Evolutionary conservation across 257 asterid species (phyloP), one percentile per base, ranked within the genome.

Genomic region (Solanum rostratum): DNA sequence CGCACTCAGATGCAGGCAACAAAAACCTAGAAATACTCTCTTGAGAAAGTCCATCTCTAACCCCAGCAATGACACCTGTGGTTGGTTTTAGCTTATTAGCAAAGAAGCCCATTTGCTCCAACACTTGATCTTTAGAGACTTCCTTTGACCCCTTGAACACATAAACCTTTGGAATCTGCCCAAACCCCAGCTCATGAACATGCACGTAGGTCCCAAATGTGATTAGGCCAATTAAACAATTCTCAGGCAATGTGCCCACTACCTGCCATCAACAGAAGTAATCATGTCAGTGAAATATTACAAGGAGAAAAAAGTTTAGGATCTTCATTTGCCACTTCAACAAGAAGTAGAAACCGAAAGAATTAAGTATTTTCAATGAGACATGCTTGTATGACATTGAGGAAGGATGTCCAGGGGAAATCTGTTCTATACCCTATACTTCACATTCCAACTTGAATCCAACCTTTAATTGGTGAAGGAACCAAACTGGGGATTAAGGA

Each of bases 31-130:
- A 83, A 89, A 97, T 91, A 88, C 98, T 97, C 89, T 97, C 98
- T 82, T 88, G 97, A 14, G 99, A 92, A 82, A 97, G 90, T 81
- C 98, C 98, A 80, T 97, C 99, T 85, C 95, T 94, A 41, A 89
- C 93, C 85, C 98, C 99, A n/a, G 97, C 99, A 84, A 97, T 91
- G 87, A 95, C 98, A 85, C 99, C 99, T 5, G 90, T 63, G 79
- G 92, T 83, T 19, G 98, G 98, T 90, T 93, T 93, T 27, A 96
- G 97, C 88, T 90, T 95, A 83, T 94, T 91, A 5, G 91, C 86
- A 85, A 97, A 95, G 92, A 97, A 97, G 71, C 98, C 99, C 98
- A 97, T 91, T 88, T 90, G 98, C 85, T 97, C 99, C 95, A 97
- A 85, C 87, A 97, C 89, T 87, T 93, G 95, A 82, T 97, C 98